Evolutionary conservation across 2,329 filamentous ascomycete species (phyloP).

Genomic region (Chaetoscypha palmicola): DNA sequence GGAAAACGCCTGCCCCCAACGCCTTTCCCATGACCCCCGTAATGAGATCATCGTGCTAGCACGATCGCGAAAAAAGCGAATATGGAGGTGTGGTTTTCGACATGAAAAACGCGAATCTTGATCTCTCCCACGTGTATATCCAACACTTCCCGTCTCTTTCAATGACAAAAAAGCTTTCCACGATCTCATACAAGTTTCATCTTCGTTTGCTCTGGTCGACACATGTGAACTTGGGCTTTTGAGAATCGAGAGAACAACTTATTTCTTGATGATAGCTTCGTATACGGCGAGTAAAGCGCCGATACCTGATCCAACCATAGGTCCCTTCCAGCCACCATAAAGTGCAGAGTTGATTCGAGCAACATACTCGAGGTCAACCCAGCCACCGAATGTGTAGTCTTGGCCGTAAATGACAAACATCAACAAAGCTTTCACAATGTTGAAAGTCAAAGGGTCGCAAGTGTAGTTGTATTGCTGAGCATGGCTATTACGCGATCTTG

Average conservation of each 20-base stretch:
- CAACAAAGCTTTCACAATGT: slow-evolving; percentile 76
- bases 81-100: slow-evolving; percentile 19
- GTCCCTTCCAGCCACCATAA: slow-evolving; percentile 64
- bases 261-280: slow-evolving; percentile 69
- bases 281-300: slow-evolving; percentile 66
- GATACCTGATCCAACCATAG: slow-evolving; percentile 62
- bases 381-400: slow-evolving; percentile 54
- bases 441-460: slow-evolving; percentile 84
- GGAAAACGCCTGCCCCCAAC: slow-evolving; percentile 24
- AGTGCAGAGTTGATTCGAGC: slow-evolving; percentile 57
- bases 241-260: slow-evolving; percentile 19
- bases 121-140: not conserved
- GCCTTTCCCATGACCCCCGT: slow-evolving; percentile 22
- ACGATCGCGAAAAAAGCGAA: slow-evolving; percentile 22
- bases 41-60: slow-evolving; percentile 25
- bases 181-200: no score
- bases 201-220: not conserved
- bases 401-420: slow-evolving; percentile 75
- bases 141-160: not conserved
- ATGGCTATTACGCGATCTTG: slow-evolving; percentile 31
- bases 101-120: slow-evolving; percentile 13
- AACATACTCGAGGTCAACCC: slow-evolving; percentile 53
- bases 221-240: slow-evolving; percentile 3
- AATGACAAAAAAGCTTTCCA: not conserved
- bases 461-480: slow-evolving; percentile 45